Evolutionary conservation across 148 eudicot genomes (phyloP), one percentile per base, ranked within the genome.

Genomic region (Nyssa sinensis): DNA sequence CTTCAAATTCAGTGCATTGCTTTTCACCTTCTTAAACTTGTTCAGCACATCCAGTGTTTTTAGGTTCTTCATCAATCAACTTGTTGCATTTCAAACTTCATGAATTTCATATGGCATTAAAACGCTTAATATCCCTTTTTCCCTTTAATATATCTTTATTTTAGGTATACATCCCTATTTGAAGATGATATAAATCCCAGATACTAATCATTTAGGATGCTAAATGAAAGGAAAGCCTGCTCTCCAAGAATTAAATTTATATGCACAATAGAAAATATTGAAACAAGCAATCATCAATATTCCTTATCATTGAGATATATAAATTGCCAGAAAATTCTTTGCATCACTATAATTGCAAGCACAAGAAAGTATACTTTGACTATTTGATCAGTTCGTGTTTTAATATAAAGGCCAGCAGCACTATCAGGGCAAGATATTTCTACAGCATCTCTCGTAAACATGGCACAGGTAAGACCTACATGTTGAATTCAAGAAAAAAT

Each of bases 381-480:
- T 70, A 87, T 85, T 79, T 89, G 81, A 81, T 86, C 87, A 59
- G 77, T 86, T 79, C 96, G 87, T 78, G 91, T 88, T 87, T 82
- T 94, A 27, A 94, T 88, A 77, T 94, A 90, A 64, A 94, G 97
- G 67, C 98, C 98, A 63, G 97, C 97, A 74, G 89, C 85, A 83
- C 66, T 81, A 84, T 92, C 97, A 80, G 92, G 92, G 77, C 97
- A 90, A 85, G 88, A 78, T 74, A 89, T 81, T 85, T 92, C 86
- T 77, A 76, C 68, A 66, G 79, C 88, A 78, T 92, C 90, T 79
- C 86, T 89, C 69, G 78, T 75, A 86, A 86, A 90, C 89, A 92
- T 82, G 74, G 82, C 96, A 83, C 91, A 89, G 31, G 97, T 92
- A 76, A 94, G 98, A 79, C 98, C 98, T 94, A 74, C 90, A 91